Evolutionary conservation across 306 rosid genomes (phyloP), one percentile per base, ranked within the genome.

Genomic region (Sicyos baderoa): DNA sequence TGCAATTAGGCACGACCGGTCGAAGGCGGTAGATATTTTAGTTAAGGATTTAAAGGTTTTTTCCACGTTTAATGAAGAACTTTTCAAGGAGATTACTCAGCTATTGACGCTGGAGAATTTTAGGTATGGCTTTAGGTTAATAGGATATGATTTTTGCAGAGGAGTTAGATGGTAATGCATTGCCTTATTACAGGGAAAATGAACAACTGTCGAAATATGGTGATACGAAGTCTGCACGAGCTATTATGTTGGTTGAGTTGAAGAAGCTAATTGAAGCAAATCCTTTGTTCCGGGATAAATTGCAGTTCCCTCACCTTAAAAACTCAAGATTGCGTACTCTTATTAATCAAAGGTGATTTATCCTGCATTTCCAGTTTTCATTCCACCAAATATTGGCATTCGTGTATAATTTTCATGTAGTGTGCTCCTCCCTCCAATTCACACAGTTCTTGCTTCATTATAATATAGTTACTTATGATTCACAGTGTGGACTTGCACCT

Each of bases 131-230:
- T 27, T 72, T 48, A 44, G 47, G 17, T 44, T 3, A 54, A 27
- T 19, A 2, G 4, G 60, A 42, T 19, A 40, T 19, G 19, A 57
- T 54, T 65, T 73, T 9, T n/a, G 59, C 54, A 23, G 61, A 64
- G 72, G 19, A 57, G 68, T 72, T 27, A 45, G 49, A 59, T 68
- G 54, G 11, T 51, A 73, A 52, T 74, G 76, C 29, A 69, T 61
- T 81, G 59, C 68, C 69, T 67, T 71, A 57, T 65, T 66, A 13
- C 53, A 87, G 98, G 88, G 96, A 93, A 77, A 93, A 93, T 49
- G 98, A 93, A 78, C 98, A 93, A 77, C 78, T 93, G 74, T 93
- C 98, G 16, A 93, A 93, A 80, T 93, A 93, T 75, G 98, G 98
- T 48, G 98, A 93, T 81, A 93, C 97, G 2, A 93, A 93, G 71